Percentiles rank a stretch among this genome's conserved stretches.
Conservation (phyloP, 345 rosid species). For the Syzygium jambos region DNA sequence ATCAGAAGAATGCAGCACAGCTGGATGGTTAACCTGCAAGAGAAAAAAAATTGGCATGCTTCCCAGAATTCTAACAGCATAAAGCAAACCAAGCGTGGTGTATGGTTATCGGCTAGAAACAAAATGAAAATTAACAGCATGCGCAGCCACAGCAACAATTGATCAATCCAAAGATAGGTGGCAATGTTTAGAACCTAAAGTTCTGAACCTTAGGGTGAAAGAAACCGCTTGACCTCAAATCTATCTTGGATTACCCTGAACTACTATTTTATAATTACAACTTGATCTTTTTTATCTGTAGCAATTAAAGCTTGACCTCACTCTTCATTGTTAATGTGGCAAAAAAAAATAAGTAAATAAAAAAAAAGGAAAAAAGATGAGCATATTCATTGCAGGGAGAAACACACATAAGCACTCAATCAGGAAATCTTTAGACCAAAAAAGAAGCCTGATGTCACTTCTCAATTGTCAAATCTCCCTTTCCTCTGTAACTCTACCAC, state of each 20-base stretch:
- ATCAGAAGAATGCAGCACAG: constrained; percentile 53
- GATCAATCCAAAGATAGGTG: neutral
- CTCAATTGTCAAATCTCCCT: neutral
- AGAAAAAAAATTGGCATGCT: neutral
- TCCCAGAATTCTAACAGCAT: neutral
- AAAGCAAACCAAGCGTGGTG: neutral
- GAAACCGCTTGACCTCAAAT: neutral
- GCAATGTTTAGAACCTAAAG: neutral
- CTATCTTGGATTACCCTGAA: neutral
- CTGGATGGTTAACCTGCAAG: constrained; percentile 54
- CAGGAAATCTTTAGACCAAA: neutral
- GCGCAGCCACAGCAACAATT: neutral
- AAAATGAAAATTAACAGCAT: neutral
- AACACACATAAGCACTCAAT: neutral
- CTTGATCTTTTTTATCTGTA: neutral
- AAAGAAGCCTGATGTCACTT: neutral
- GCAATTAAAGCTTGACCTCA: neutral
- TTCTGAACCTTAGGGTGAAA: neutral
- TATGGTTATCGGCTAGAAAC: neutral
- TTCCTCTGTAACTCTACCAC: neutral
- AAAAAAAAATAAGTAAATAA: neutral
- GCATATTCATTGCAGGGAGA: neutral
- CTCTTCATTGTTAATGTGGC: neutral
- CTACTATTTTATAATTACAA: neutral
- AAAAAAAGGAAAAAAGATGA: neutral